Percentiles rank a stretch among this genome's conserved stretches.
phyloP scores from a whole-genome alignment of 1,139 yeast species.

The Kodamaea suecica region DNA sequence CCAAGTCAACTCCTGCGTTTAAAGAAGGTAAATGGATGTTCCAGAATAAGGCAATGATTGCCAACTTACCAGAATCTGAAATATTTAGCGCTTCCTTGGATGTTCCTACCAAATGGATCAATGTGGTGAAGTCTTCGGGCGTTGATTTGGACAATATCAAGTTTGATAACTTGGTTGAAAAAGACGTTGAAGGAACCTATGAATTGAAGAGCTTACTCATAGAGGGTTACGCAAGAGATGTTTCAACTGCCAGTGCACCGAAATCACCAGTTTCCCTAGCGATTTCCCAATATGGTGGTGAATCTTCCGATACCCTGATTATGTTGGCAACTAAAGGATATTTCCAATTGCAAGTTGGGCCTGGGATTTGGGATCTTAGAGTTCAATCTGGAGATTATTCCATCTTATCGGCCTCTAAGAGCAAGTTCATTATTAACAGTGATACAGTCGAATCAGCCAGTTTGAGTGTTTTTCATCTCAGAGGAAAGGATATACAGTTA shows the following conservation, averaged over 20 bases:
- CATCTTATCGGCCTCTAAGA: slow-evolving; percentile 36
- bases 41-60: slow-evolving; percentile 1
- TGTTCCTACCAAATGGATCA: slow-evolving; percentile 66
- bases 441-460: slow-evolving; percentile 16
- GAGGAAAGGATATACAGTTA: slow-evolving; percentile 39
- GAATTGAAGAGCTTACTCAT: slow-evolving; percentile 50
- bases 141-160: slow-evolving; percentile 63
- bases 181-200: slow-evolving; percentile 17
- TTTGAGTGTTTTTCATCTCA: slow-evolving; percentile 35
- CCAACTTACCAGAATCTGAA: slow-evolving; percentile 46
- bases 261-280: slow-evolving; percentile 39
- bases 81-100: slow-evolving; percentile 58
- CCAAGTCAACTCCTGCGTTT: slow-evolving; percentile 38
- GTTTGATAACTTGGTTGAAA: slow-evolving; percentile 28
- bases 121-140: slow-evolving; percentile 43
- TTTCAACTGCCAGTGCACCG: slow-evolving; percentile 36
- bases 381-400: slow-evolving; percentile 45
- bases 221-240: slow-evolving; percentile 68
- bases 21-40: slow-evolving; percentile 28
- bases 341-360: slow-evolving; percentile 65
- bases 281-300: not conserved
- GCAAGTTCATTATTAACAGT: slow-evolving; percentile 27
- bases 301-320: slow-evolving; percentile 51
- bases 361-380: slow-evolving; percentile 61
- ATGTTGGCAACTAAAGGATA: slow-evolving; percentile 71